phyloP scores from a whole-genome alignment of 2,329 filamentous ascomycete genomes.

The Grosmannia penicillata region DNA sequence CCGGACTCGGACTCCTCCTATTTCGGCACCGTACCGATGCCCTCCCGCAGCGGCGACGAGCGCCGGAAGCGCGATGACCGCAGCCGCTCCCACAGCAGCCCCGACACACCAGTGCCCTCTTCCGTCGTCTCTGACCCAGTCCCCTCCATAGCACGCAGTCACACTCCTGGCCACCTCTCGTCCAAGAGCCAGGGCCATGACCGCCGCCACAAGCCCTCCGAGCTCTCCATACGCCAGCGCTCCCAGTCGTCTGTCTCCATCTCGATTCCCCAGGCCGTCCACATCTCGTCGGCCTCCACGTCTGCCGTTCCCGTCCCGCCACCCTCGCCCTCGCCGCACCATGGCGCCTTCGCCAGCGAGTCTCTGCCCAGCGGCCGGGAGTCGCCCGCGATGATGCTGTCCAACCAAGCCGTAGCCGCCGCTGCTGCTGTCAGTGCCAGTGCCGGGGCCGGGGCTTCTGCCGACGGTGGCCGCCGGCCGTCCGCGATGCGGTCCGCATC shows the following conservation, averaged over 20 bases:
- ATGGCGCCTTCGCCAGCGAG: background rate
- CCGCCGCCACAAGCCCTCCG: slow-evolving; percentile 33
- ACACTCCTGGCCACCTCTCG: slow-evolving; percentile 47
- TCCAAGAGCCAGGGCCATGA: slow-evolving; percentile 43
- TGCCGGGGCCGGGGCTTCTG: slow-evolving; percentile 3
- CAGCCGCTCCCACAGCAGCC: slow-evolving; percentile 12
- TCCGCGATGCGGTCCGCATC: slow-evolving; percentile 37
- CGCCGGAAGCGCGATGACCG: slow-evolving; percentile 6
- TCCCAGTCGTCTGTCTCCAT: slow-evolving; percentile 31
- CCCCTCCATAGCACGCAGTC: slow-evolving; percentile 34
- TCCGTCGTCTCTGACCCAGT: slow-evolving; percentile 20
- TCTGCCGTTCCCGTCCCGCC: no score
- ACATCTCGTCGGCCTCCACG: slow-evolving; percentile 15
- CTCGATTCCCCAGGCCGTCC: slow-evolving; percentile 1
- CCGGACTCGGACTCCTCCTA: background rate
- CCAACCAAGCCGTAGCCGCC: no score
- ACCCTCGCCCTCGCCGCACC: background rate
- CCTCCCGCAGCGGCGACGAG: slow-evolving; percentile 12
- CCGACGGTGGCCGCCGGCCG: slow-evolving; percentile 21
- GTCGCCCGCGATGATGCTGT: background rate
- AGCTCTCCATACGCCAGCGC: slow-evolving; percentile 37
- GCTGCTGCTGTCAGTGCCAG: no score
- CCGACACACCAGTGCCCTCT: slow-evolving; percentile 10
- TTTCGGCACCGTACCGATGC: background rate
- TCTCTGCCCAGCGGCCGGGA: background rate